These are phyloP conservation scores for Coemansia sp. DNA, from an alignment of 192 early-diverging fungal species.

Conservation along the genomic window DNA sequence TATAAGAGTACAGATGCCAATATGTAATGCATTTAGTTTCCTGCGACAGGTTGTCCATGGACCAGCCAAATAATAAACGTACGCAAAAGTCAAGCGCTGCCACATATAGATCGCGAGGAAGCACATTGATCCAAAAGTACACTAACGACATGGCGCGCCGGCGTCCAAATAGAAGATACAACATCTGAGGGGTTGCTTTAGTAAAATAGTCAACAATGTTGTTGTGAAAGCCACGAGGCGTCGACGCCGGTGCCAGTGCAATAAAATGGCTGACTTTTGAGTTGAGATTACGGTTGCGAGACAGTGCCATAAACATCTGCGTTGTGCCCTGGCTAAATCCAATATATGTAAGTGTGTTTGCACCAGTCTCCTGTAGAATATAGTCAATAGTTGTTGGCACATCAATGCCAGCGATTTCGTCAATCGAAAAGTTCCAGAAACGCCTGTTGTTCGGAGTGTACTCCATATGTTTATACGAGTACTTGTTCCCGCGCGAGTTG, in stretches of 20 bases:
- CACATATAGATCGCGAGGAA: slow-evolving; percentile 73
- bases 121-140: slow-evolving; percentile 81
- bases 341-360: slow-evolving; percentile 80
- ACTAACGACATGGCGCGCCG: slow-evolving; percentile 74
- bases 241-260: slow-evolving; percentile 86
- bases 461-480: slow-evolving; percentile 78
- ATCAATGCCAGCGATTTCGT: slow-evolving; percentile 85
- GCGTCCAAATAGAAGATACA: slow-evolving; percentile 87
- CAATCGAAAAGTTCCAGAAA: slow-evolving; percentile 95
- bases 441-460: slow-evolving; percentile 63
- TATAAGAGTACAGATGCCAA: slow-evolving; percentile 83
- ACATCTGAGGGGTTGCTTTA: slow-evolving; percentile 79
- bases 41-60: slow-evolving; percentile 61
- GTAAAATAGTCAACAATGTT: slow-evolving; percentile 76
- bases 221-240: slow-evolving; percentile 79
- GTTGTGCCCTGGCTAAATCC: slow-evolving; percentile 97
- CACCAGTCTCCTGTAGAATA: slow-evolving; percentile 80
- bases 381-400: slow-evolving; percentile 84
- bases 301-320: slow-evolving; percentile 84
- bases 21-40: slow-evolving; percentile 78
- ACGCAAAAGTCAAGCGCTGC: slow-evolving; percentile 69
- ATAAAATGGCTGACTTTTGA: slow-evolving; percentile 85
- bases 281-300: slow-evolving; percentile 76
- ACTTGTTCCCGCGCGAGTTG: slow-evolving; percentile 93
- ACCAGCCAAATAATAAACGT: slow-evolving; percentile 84